Conservation (phyloP, 1,284 basidiomycete species). For the Sanghuangporus sanghuang region DNA sequence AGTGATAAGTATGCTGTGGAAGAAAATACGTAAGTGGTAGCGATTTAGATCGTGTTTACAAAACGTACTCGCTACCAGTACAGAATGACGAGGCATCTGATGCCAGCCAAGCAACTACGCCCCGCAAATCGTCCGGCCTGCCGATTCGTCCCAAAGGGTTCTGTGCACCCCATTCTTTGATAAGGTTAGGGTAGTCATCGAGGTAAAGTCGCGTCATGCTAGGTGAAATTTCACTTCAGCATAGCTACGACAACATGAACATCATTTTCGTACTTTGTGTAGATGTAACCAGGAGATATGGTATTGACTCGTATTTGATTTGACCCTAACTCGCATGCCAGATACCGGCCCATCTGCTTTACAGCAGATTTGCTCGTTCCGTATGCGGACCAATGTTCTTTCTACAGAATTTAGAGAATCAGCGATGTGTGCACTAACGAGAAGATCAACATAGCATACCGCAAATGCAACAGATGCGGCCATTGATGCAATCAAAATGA, state of each 20-base stretch:
- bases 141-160: constrained; percentile 79
- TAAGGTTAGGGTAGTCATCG: constrained; percentile 61
- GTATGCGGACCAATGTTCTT: constrained; percentile 71
- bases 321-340: constrained; percentile 77
- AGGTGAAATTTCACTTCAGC: neutral
- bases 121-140: constrained; percentile 70
- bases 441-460: neutral
- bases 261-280: constrained; percentile 51
- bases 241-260: constrained; percentile 12
- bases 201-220: constrained; percentile 71
- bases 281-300: constrained; percentile 70
- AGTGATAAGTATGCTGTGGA: constrained; percentile 56
- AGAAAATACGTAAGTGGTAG: constrained; percentile 13
- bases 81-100: constrained; percentile 73
- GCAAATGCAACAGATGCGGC: neutral
- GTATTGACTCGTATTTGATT: constrained; percentile 71
- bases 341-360: constrained; percentile 75
- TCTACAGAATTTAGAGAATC: constrained; percentile 32
- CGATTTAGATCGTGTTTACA: neutral
- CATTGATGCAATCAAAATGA: constrained; percentile 71
- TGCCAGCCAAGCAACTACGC: constrained; percentile 72
- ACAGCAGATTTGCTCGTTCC: constrained; percentile 82
- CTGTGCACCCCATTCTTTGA: constrained; percentile 65
- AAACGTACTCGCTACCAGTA: constrained; percentile 69
- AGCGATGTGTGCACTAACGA: neutral